Evolutionary conservation across 306 rosid genomes (phyloP), one percentile per base, ranked within the genome.

Genomic region (Parietaria judaica): DNA sequence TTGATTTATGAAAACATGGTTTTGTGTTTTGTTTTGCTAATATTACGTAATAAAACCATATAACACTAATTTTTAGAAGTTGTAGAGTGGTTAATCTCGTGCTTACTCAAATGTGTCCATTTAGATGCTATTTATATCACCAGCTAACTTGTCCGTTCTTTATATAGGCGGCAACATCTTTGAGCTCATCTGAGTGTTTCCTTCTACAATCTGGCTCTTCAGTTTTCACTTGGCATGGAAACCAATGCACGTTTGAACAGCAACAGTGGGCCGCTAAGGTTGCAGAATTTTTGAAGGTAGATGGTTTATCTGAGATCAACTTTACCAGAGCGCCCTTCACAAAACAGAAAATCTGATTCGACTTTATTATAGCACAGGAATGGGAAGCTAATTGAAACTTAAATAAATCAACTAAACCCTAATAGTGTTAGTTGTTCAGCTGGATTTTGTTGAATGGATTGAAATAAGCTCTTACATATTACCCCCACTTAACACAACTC

Each of bases 121-220:
- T 57, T 55, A 34, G 14, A 44, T 51, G 5, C 43, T 35, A 51
- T 15, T 65, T 3, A 8, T 10, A 49, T 7, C 23, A 61, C 9
- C 4, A 41, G 13, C 64, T 51, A 23, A 61, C 41, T 58, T 51
- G 36, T 70, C 48, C 59, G 69, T 13, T 74, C 62, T 16, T 65
- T 83, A 50, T 78, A 77, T 79, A 94, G 99, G 94, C 79, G 57
- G 97, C 90, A 10, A 23, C 89, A 36, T 94, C 97, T 7, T 72
- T 94, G 82, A 94, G 76, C 78, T 76, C 99, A 57, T 67, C 76
- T 0, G 97, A 88, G 81, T 89, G 95, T 68, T 94, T 84, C 76
- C 60, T 94, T 64, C 77, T 94, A 71, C 99, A 94, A 83, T 88
- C 99, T 67, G 94, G 97, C 62, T 84, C 95, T 72, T 73, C 99